Conservation (phyloP, 495 filamentous ascomycete species). For the Lophium mytilinum region DNA sequence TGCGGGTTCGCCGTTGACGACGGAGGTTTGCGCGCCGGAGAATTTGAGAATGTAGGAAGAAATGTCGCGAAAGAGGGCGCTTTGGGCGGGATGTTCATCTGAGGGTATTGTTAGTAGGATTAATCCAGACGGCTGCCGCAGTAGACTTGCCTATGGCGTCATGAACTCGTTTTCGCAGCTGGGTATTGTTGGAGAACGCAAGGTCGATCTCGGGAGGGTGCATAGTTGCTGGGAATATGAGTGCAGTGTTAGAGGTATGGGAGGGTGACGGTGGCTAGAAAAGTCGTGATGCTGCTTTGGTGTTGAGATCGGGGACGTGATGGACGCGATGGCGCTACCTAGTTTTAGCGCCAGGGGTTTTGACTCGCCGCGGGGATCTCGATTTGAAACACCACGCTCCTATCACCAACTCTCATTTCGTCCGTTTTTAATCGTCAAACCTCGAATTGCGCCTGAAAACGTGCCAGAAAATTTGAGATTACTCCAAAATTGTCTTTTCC, state of each 20-base stretch:
- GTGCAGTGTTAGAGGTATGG: not conserved
- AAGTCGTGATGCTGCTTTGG: not conserved
- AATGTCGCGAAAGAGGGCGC: conserved; percentile 25
- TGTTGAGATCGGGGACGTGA: not conserved
- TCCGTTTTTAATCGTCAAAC: no score
- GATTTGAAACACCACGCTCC: no score
- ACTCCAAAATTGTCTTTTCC: no score
- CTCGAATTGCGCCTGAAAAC: no score
- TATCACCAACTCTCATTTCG: no score
- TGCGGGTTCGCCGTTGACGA: conserved; percentile 11
- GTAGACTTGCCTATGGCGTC: conserved; percentile 18
- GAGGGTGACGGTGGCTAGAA: not conserved
- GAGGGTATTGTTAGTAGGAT: not conserved
- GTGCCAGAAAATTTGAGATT: no score
- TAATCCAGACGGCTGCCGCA: not conserved
- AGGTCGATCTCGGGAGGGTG: conserved; percentile 17
- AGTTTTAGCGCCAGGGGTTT: no score
- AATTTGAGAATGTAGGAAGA: conserved; percentile 23
- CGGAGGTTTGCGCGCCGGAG: not conserved
- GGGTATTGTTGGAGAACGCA: conserved; percentile 20
- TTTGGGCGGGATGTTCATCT: conserved; percentile 24
- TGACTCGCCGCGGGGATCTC: no score
- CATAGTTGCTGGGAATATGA: not conserved
- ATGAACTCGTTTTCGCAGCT: conserved; percentile 23
- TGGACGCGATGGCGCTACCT: not conserved